phyloP scores from a whole-genome alignment of 306 rosid genomes.

The Acacia acuminata region DNA sequence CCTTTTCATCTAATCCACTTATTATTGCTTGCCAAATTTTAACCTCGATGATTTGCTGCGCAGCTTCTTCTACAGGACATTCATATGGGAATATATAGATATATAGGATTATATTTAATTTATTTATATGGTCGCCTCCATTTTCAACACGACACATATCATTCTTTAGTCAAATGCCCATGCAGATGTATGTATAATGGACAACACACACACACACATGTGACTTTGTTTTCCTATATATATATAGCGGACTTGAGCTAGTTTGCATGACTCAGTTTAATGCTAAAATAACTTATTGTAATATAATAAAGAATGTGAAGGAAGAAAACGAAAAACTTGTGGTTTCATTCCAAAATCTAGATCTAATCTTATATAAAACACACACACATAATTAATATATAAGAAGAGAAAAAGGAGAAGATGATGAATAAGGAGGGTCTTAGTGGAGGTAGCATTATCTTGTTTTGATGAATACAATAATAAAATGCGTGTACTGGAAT shows the following conservation, averaged over 20 bases:
- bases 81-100: not conserved
- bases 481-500: constrained; percentile 28
- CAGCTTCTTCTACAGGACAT: not conserved
- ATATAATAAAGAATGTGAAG: not conserved
- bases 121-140: constrained; percentile 29
- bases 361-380: not conserved
- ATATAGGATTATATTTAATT: not conserved
- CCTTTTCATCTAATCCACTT: constrained; percentile 31
- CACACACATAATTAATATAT: no score
- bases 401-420: not conserved
- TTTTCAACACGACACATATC: constrained; percentile 11
- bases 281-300: constrained; percentile 17
- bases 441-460: constrained; percentile 44
- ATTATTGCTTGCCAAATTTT: constrained; percentile 25
- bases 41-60: constrained; percentile 26
- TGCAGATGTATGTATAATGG: constrained; percentile 37
- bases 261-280: constrained; percentile 15
- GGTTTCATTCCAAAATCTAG: not conserved
- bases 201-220: constrained; percentile 34
- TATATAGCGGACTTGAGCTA: not conserved
- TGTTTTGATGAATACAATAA: constrained; percentile 7
- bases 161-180: constrained; percentile 8
- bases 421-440: constrained; percentile 28
- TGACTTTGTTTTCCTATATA: not conserved
- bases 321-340: constrained; percentile 16